phyloP scores from a whole-genome alignment of 306 rosid species.

The Lathyrus aphaca region DNA sequence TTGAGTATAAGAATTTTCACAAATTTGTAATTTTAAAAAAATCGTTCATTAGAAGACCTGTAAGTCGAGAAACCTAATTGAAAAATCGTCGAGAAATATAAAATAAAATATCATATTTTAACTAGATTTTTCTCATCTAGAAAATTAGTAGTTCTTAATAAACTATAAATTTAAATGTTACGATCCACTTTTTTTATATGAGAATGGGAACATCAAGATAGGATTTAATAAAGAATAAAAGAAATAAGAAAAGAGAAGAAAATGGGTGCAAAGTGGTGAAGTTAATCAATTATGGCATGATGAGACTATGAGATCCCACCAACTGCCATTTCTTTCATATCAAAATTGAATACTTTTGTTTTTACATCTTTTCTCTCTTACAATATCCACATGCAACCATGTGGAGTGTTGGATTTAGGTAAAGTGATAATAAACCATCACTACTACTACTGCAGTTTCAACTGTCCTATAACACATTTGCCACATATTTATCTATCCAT shows the following conservation, averaged over 20 bases:
- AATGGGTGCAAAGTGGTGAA: conserved; percentile 58
- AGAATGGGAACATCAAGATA: conserved; percentile 2
- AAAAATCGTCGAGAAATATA: too few relatives aligned
- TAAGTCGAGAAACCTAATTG: too few relatives aligned
- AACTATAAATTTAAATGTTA: too few relatives aligned
- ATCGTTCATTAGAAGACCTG: too few relatives aligned
- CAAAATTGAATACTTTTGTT: conserved; percentile 12
- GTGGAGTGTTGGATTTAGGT: conserved; percentile 49
- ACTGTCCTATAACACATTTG: conserved; percentile 35
- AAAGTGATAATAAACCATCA: conserved; percentile 27
- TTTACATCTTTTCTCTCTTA: conserved; percentile 30
- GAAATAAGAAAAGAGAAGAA: conserved; percentile 42
- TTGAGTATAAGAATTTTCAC: too few relatives aligned
- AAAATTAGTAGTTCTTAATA: not conserved
- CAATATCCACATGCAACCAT: conserved; percentile 77
- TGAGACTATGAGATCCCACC: conserved; percentile 50
- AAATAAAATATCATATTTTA: too few relatives aligned
- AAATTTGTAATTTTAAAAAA: too few relatives aligned
- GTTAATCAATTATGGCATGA: conserved; percentile 54
- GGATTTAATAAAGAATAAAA: conserved; percentile 6
- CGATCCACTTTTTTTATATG: too few relatives aligned
- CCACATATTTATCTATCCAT: conserved; percentile 13
- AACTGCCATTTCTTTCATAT: conserved; percentile 50
- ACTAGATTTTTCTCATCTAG: too few relatives aligned
- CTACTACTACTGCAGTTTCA: conserved; percentile 26